Evolutionary conservation across 2,329 filamentous ascomycete species (phyloP).

Genomic region (Aspergillus tanneri): DNA sequence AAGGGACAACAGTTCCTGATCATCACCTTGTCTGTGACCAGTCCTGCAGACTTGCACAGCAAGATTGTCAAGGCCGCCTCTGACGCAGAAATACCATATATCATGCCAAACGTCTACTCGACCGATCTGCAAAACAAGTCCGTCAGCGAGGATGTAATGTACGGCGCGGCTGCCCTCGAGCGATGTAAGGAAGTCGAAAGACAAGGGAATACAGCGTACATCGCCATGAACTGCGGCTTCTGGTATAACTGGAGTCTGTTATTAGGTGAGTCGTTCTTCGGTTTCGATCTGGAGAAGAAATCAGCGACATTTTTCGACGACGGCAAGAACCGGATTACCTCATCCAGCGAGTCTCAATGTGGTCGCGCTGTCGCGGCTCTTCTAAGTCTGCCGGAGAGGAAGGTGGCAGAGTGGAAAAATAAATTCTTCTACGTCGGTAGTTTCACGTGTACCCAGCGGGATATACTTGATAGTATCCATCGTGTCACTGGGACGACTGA

Average conservation of each 20-base stretch:
- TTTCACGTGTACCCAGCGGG: conserved; percentile 59
- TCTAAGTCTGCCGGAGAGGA: conserved; percentile 40
- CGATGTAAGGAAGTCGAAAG: conserved; percentile 34
- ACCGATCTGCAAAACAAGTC: conserved; percentile 25
- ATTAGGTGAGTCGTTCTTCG: conserved; percentile 37
- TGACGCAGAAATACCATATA: conserved; percentile 53
- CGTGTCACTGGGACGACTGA: conserved; percentile 57
- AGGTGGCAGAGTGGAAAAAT: conserved; percentile 39
- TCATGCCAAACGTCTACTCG: conserved; percentile 53
- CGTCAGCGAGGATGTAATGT: conserved; percentile 27
- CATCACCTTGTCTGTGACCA: conserved; percentile 51
- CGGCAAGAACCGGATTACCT: conserved; percentile 57
- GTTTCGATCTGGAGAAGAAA: conserved; percentile 49
- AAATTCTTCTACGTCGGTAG: conserved; percentile 52
- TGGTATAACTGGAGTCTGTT: conserved; percentile 55
- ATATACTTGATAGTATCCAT: conserved; percentile 61
- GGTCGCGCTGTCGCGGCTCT: conserved; percentile 54
- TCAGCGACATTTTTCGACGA: conserved; percentile 53
- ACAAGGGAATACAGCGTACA: conserved; percentile 39
- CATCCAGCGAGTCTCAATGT: conserved; percentile 60
- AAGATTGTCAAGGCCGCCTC: conserved; percentile 55
- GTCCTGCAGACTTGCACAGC: conserved; percentile 45
- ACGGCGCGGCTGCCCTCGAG: conserved; percentile 23
- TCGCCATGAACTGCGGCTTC: conserved; percentile 47
- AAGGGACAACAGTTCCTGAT: conserved; percentile 56